Evolutionary conservation across 257 asterid species (phyloP).

Genomic region (Cordia subcordata): DNA sequence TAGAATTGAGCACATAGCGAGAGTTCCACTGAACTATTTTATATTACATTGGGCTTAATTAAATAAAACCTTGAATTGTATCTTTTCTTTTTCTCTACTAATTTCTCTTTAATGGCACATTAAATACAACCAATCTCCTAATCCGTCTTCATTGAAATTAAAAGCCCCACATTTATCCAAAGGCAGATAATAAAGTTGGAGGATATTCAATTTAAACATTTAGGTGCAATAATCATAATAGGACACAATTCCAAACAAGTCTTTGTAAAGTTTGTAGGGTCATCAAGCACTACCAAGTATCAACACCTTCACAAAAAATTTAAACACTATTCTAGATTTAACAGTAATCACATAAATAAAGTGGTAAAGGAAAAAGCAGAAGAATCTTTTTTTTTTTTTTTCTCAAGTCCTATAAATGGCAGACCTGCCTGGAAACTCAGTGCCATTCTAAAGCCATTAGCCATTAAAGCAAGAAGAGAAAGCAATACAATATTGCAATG

Average conservation of each 20-base stretch:
- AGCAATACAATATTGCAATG: no score
- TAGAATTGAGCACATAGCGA: no score
- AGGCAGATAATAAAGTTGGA: not conserved
- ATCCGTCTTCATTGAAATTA: not conserved
- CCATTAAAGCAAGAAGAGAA: not conserved
- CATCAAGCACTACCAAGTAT: not conserved
- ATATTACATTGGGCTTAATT: no score
- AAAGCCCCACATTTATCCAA: not conserved
- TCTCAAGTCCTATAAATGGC: slow-evolving; percentile 33
- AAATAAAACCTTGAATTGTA: no score
- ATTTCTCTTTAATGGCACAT: not conserved
- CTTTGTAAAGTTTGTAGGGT: not conserved
- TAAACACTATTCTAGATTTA: not conserved
- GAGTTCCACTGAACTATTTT: no score
- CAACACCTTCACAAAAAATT: not conserved
- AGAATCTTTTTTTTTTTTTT: slow-evolving; percentile 16
- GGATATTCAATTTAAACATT: not conserved
- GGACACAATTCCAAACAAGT: not conserved
- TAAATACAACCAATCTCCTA: not conserved
- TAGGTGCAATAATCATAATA: not conserved
- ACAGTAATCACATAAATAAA: not conserved
- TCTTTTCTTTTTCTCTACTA: no score
- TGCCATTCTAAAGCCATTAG: slow-evolving; percentile 18
- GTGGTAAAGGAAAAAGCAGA: not conserved
- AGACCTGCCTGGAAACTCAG: slow-evolving; percentile 10